A percentile compares a stretch with the other conserved stretches of the same genome.
These are phyloP conservation scores for Flaveria trinervia DNA, from an alignment of 129 eudicot genomes.

Conservation along the genomic window DNA sequence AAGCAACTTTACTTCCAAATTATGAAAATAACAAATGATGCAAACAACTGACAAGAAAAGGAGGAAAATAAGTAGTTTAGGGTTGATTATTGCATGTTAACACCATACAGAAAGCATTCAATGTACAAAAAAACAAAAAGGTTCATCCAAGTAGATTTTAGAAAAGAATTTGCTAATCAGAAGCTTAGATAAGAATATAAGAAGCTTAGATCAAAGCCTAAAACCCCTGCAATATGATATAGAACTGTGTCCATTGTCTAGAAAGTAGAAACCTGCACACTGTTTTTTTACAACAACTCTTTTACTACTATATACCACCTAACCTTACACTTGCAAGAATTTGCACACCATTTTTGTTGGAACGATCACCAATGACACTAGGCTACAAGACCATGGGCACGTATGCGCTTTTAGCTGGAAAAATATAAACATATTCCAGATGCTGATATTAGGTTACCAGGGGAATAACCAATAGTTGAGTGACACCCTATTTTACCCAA, in stretches of 20 bases:
- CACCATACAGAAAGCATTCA: neutral
- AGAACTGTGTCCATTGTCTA: neutral
- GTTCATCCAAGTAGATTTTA: neutral
- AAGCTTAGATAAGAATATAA: neutral
- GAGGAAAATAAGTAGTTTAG: neutral
- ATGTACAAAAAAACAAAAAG: conserved; percentile 1
- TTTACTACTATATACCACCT: too few relatives aligned
- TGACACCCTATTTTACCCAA: too few relatives aligned
- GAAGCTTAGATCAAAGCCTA: conserved; percentile 12
- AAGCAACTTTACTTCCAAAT: neutral
- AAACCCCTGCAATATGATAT: neutral
- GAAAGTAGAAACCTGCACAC: neutral
- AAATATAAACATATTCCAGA: neutral
- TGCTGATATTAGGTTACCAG: too few relatives aligned
- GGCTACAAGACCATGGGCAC: neutral
- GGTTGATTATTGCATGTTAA: neutral
- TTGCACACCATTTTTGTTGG: too few relatives aligned
- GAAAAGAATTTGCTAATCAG: conserved; percentile 11
- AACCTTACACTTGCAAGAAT: too few relatives aligned
- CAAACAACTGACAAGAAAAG: neutral
- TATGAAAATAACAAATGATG: neutral
- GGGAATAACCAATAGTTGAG: too few relatives aligned
- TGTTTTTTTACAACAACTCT: too few relatives aligned
- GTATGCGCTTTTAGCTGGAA: neutral
- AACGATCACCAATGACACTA: too few relatives aligned